Evolutionary conservation across 352 stramenopile species (phyloP), one percentile per base, ranked within the genome.

Genomic region (Paralagenidium karlingii): DNA sequence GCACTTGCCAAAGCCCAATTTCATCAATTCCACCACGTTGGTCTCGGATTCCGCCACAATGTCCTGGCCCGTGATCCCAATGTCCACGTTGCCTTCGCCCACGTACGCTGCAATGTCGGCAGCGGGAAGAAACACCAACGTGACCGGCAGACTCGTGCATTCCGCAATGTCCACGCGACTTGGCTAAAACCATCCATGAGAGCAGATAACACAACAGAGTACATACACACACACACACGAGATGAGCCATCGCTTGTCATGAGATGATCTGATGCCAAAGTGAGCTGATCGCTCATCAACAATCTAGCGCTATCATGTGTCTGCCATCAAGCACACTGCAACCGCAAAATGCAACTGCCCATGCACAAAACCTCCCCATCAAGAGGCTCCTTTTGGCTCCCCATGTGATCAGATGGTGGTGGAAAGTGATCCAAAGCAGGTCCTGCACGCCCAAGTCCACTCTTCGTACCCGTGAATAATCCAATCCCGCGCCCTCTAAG

Each of bases 101-200:
- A 98, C 94, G 51, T 97, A 99, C 41, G 86, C 96, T 4, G 95
- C 90, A 61, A 99, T 99, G 63, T 99, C 95, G 0, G 93, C 58
- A 1, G 95, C 94, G 1, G 94, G 94, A 16, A 99, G 60, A 55
- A 99, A 99, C 29, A 98, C 90, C 22, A 99, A 68, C 24, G 94
- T 98, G 32, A 99, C 87, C 0, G 92, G 89, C 10, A 98, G 63
- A 44, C 79, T 83, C 38, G 75, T 84, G 66, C 89, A 97, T 11
- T 97, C 53, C 26, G 95, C 94, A 55, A 97, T 94, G 51, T 96
- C 84, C 44, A 95, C 70, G 28, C 83, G 81, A 48, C 64, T 79
- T 1, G 82, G 85, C 63, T 73, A 53, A 10, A 40, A 5, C 3
- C 7, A 49, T 30, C 15, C 11, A 37, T 12, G 24, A 19, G 12